phyloP scores from a whole-genome alignment of 2,329 filamentous ascomycete genomes.

The Bipolaris sorokiniana region DNA sequence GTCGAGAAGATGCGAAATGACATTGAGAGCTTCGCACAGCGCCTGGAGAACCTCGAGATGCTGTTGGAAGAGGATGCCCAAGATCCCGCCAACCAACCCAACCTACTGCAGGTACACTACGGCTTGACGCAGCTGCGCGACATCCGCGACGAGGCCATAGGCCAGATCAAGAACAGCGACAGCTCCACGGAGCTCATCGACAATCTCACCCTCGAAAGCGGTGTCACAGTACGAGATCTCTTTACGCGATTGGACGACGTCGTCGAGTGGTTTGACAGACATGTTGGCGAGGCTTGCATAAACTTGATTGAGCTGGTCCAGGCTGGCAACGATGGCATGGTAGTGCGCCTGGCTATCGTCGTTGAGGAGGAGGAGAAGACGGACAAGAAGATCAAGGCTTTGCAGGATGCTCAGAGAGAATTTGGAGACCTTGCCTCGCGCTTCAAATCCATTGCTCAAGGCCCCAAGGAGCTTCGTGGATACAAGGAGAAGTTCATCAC shows the following conservation, averaged over 20 bases:
- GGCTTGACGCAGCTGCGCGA: conserved; percentile 90
- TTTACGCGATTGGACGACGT: conserved; percentile 85
- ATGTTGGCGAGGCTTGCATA: conserved; percentile 85
- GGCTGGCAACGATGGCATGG: conserved; percentile 83
- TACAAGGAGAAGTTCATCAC: conserved; percentile 96
- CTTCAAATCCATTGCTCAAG: conserved; percentile 94
- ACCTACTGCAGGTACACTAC: conserved; percentile 87
- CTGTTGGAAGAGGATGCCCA: conserved; percentile 84
- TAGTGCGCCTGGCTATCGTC: conserved; percentile 88
- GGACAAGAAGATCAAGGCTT: conserved; percentile 85
- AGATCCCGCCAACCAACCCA: conserved; percentile 88
- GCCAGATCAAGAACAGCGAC: conserved; percentile 82
- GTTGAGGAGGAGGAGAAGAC: conserved; percentile 97
- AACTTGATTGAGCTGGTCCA: conserved; percentile 89
- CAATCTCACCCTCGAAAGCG: conserved; percentile 65
- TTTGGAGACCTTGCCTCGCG: conserved; percentile 92
- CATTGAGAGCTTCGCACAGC: conserved; percentile 83
- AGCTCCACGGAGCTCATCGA: conserved; percentile 96
- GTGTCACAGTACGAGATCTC: conserved; percentile 82
- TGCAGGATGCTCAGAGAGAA: conserved; percentile 93
- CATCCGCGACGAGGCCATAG: conserved; percentile 94
- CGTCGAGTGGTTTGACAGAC: conserved; percentile 94
- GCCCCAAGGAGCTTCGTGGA: conserved; percentile 87
- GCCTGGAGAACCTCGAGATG: conserved; percentile 75
- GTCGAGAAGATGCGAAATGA: conserved; percentile 93